Evolutionary conservation across 805 yeast genomes (phyloP).

Genomic region (Schizosaccharomyces cryophilus): DNA sequence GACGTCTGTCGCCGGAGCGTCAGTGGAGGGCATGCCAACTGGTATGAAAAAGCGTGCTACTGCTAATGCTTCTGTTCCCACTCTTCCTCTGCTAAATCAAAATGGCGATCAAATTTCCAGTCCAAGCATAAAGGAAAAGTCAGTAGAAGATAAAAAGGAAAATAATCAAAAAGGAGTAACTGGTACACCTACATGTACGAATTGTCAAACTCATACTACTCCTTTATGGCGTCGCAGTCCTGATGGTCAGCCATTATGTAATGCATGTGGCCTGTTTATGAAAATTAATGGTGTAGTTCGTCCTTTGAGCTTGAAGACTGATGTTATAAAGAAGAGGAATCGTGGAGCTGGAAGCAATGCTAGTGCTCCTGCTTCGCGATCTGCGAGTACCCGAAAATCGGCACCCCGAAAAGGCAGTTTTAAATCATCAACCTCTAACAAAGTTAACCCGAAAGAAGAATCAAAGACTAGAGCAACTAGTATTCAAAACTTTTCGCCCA

Average conservation of each 20-base stretch:
- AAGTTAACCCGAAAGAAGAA: neutral
- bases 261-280: constrained; percentile 84
- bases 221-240: constrained; percentile 91
- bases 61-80: neutral
- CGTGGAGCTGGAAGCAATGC: constrained; percentile 19
- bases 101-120: neutral
- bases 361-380: too few species aligned
- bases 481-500: too few species aligned
- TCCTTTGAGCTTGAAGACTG: constrained; percentile 74
- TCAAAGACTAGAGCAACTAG: neutral
- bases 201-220: constrained; percentile 77
- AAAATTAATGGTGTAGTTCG: constrained; percentile 89
- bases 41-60: neutral
- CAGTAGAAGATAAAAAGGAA: neutral
- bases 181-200: constrained; percentile 14
- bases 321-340: constrained; percentile 78
- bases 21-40: neutral
- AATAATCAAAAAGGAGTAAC: neutral
- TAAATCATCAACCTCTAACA: neutral
- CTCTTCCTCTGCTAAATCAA: neutral
- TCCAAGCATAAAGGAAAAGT: neutral
- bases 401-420: neutral
- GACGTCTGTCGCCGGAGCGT: neutral
- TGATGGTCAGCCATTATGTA: constrained; percentile 77
- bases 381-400: neutral